Conservation (phyloP, 2,329 filamentous ascomycete genomes). For the Cercospora nicotianae region DNA sequence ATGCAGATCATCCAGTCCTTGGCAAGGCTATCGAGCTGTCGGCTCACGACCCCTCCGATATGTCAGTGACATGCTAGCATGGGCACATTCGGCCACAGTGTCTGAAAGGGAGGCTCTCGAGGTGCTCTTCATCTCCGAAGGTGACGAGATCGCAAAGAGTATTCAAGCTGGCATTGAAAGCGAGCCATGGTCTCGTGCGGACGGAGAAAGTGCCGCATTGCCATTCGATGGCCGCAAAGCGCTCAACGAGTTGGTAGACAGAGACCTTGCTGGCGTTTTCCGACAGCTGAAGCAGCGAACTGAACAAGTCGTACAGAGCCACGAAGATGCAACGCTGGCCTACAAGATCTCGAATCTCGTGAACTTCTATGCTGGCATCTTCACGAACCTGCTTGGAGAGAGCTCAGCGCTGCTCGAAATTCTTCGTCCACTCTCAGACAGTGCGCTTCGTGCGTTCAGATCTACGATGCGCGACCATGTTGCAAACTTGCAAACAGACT, state of each 20-base stretch:
- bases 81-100: slow-evolving; percentile 91
- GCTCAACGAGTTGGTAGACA: slow-evolving; percentile 81
- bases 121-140: slow-evolving; percentile 85
- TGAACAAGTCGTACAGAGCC: slow-evolving; percentile 87
- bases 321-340: slow-evolving; percentile 82
- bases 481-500: slow-evolving; percentile 69
- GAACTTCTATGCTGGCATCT: slow-evolving; percentile 84
- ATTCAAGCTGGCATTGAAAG: slow-evolving; percentile 77
- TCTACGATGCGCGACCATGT: slow-evolving; percentile 78
- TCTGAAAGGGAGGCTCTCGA: slow-evolving; percentile 92
- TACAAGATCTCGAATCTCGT: slow-evolving; percentile 90
- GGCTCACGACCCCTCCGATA: slow-evolving; percentile 88
- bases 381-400: slow-evolving; percentile 72
- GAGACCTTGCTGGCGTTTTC: slow-evolving; percentile 77
- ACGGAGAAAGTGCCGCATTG: slow-evolving; percentile 49
- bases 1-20: slow-evolving; percentile 50
- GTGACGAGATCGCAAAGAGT: slow-evolving; percentile 80
- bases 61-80: slow-evolving; percentile 95
- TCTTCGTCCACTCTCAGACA: slow-evolving; percentile 68
- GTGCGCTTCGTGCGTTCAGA: slow-evolving; percentile 79
- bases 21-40: slow-evolving; percentile 91
- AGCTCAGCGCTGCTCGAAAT: slow-evolving; percentile 69
- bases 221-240: slow-evolving; percentile 79
- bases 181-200: slow-evolving; percentile 72
- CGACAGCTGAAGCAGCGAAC: slow-evolving; percentile 84